A percentile compares a stretch with the other conserved stretches of the same genome.
These are phyloP conservation scores for Trifolium subterraneum DNA, from an alignment of 306 rosid species.

Conservation along the genomic window DNA sequence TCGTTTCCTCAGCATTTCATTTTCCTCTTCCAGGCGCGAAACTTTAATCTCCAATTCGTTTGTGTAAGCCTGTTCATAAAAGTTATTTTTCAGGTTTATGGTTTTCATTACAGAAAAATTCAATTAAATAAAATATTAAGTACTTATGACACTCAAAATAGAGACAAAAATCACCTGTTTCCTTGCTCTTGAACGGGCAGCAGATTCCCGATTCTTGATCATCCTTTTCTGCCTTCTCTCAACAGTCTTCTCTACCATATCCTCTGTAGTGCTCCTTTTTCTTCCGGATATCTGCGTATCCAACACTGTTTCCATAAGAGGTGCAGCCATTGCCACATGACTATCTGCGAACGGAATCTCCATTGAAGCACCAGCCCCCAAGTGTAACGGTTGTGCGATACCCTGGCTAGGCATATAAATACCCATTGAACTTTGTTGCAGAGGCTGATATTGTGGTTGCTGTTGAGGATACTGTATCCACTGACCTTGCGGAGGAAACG, in stretches of 20 bases:
- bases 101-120: not conserved
- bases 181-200: constrained; percentile 99
- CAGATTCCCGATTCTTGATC: constrained; percentile 99
- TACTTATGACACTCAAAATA: not conserved
- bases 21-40: constrained; percentile 90
- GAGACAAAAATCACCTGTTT: constrained; percentile 70
- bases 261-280: constrained; percentile 76
- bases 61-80: constrained; percentile 82
- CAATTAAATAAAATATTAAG: constrained; percentile 4
- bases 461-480: constrained; percentile 80
- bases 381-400: constrained; percentile 68
- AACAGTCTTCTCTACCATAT: constrained; percentile 81
- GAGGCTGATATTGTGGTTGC: constrained; percentile 75
- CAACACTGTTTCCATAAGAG: constrained; percentile 79
- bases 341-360: constrained; percentile 70
- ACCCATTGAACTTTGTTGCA: constrained; percentile 77
- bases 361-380: constrained; percentile 66
- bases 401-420: constrained; percentile 76
- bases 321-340: constrained; percentile 67
- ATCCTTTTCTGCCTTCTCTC: constrained; percentile 98
- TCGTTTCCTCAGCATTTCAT: constrained; percentile 86
- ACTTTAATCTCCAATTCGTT: constrained; percentile 92
- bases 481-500: constrained; percentile 70
- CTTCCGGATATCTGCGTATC: constrained; percentile 76
- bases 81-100: constrained; percentile 8